Percentiles rank a stretch among this genome's conserved stretches.
phyloP scores from a whole-genome alignment of 2,329 filamentous ascomycete species.

The Diplocarpon mali region DNA sequence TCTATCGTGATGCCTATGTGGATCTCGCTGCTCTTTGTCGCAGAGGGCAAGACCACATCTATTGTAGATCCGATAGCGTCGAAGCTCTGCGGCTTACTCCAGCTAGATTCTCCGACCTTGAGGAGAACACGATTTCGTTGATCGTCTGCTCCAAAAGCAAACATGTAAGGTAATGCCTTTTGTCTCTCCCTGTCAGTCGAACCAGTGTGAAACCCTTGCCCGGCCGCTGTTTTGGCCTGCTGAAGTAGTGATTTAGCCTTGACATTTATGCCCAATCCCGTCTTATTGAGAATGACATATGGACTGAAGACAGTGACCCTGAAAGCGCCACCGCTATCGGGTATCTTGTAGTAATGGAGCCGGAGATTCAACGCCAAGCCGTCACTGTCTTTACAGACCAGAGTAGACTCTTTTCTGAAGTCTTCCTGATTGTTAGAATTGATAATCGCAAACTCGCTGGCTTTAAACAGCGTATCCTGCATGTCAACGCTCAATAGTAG shows the following conservation, averaged over 20 bases:
- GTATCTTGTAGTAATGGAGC: conserved; percentile 83
- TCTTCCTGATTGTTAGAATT: conserved; percentile 82
- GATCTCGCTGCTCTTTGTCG: conserved; percentile 63
- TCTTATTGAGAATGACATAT: conserved; percentile 92
- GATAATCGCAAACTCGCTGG: conserved; percentile 95
- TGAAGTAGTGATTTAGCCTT: conserved; percentile 84
- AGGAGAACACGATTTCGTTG: conserved; percentile 82
- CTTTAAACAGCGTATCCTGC: conserved; percentile 89
- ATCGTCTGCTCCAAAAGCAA: conserved; percentile 82
- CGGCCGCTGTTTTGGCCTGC: conserved; percentile 70
- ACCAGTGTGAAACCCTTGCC: conserved; percentile 53
- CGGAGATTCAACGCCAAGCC: conserved; percentile 70
- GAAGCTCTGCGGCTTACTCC: conserved; percentile 97
- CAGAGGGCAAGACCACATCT: conserved; percentile 72
- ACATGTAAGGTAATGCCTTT: conserved; percentile 90
- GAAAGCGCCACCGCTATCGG: conserved; percentile 90
- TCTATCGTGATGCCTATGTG: conserved; percentile 83
- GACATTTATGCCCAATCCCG: conserved; percentile 77
- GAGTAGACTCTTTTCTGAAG: conserved; percentile 69
- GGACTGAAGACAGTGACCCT: conserved; percentile 91
- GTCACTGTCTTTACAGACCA: conserved; percentile 77
- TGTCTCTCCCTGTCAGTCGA: conserved; percentile 41
- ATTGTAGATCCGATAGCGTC: conserved; percentile 92
- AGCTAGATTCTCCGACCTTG: conserved; percentile 79
- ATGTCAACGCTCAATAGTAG: conserved; percentile 88